Percentiles rank a stretch among this genome's conserved stretches.
phyloP scores from a whole-genome alignment of 768 basidiomycete species.

The Mycena sanguinolenta region DNA sequence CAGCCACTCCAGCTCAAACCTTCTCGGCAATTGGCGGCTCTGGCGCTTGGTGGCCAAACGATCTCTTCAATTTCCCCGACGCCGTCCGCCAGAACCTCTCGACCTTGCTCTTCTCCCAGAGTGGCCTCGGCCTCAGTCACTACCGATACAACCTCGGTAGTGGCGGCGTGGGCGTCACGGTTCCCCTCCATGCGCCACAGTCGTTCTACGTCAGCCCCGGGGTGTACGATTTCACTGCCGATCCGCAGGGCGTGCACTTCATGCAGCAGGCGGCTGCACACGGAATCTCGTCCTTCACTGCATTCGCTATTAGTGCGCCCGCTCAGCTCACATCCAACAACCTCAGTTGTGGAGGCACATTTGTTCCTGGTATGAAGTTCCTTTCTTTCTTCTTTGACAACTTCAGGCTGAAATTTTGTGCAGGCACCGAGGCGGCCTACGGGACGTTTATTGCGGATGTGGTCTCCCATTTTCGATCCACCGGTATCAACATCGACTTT shows the following conservation, averaged over 20 bases:
- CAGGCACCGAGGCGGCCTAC: slow-evolving; percentile 52
- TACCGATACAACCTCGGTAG: slow-evolving; percentile 60
- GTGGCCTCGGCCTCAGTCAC: slow-evolving; percentile 55
- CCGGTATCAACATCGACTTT: slow-evolving; percentile 54
- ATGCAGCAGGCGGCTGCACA: slow-evolving; percentile 52
- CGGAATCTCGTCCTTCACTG: slow-evolving; percentile 55
- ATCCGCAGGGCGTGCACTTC: slow-evolving; percentile 57
- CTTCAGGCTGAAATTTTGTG: no score
- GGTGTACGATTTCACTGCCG: slow-evolving; percentile 55
- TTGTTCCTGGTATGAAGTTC: slow-evolving; percentile 50
- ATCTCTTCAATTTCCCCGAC: slow-evolving; percentile 56
- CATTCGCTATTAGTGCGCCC: slow-evolving; percentile 60
- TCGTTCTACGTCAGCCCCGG: slow-evolving; percentile 55
- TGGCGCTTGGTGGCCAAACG: slow-evolving; percentile 63
- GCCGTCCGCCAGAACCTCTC: slow-evolving; percentile 56
- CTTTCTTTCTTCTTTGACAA: no score
- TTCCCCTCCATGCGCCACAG: slow-evolving; percentile 52
- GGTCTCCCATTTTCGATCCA: slow-evolving; percentile 51
- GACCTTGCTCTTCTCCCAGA: slow-evolving; percentile 52
- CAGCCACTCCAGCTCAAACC: slow-evolving; percentile 49
- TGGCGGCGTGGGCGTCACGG: slow-evolving; percentile 58
- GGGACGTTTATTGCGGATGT: slow-evolving; percentile 60
- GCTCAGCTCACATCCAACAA: slow-evolving; percentile 49
- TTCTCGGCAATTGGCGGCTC: slow-evolving; percentile 58
- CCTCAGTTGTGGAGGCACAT: slow-evolving; percentile 52